Conservation (phyloP, 1,284 basidiomycete species). For the Sporisorium sorghi region DNA sequence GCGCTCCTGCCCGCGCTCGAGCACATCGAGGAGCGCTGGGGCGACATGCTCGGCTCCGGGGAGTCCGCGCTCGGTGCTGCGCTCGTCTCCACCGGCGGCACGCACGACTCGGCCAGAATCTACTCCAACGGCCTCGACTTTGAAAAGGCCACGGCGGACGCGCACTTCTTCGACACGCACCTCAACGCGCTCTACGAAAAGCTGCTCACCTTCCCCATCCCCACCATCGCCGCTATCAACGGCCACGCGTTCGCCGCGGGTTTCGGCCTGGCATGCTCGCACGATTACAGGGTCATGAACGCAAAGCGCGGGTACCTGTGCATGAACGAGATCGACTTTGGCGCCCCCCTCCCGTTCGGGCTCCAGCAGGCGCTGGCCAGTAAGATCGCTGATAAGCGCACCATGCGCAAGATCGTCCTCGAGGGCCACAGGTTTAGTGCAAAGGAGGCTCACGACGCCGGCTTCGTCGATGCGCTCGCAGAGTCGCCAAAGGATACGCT, state of each 20-base stretch:
- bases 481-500: slow-evolving; percentile 76
- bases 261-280: slow-evolving; percentile 81
- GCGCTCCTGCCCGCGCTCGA: slow-evolving; percentile 81
- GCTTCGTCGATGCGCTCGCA: slow-evolving; percentile 78
- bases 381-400: slow-evolving; percentile 76
- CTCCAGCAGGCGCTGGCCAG: slow-evolving; percentile 75
- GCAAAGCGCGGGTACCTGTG: slow-evolving; percentile 85
- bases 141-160: slow-evolving; percentile 75
- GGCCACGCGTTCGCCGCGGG: slow-evolving; percentile 91
- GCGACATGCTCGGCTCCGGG: slow-evolving; percentile 67
- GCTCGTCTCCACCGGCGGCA: slow-evolving; percentile 56
- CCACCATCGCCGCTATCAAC: slow-evolving; percentile 86
- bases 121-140: slow-evolving; percentile 78
- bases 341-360: slow-evolving; percentile 58
- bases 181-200: slow-evolving; percentile 72
- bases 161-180: slow-evolving; percentile 74
- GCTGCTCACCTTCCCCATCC: slow-evolving; percentile 71
- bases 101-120: slow-evolving; percentile 51
- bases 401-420: slow-evolving; percentile 81
- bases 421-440: slow-evolving; percentile 87
- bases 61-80: slow-evolving; percentile 56
- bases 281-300: slow-evolving; percentile 91
- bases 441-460: slow-evolving; percentile 76
- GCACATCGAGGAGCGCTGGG: slow-evolving; percentile 82
- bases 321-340: slow-evolving; percentile 81